Base-by-base conservation (phyloP, 441 rosid species). In the Jatropha multifida region DNA sequence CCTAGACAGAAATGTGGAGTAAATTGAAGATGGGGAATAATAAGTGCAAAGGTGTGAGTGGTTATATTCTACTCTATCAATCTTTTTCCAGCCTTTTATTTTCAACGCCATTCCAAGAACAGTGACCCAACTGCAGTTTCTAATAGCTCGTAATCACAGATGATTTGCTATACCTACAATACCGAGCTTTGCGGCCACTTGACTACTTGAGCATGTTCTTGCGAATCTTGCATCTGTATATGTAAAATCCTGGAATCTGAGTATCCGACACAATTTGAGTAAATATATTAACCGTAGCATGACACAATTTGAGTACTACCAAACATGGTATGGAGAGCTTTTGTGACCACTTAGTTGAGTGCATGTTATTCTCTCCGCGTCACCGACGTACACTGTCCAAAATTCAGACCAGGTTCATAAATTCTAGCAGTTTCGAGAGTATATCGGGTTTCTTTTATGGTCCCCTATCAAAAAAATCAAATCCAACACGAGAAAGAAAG, bases 1-100 rank as follows among this genome's bases (percentile, higher is more conserved):
- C 38, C 20, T 63, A 12, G 67, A 63, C 67, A 38, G 67, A 63
- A 63, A 63, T 17, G 23, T 38, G 67, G 67, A 64, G 67, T 40
- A 63, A 1, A 38, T 64, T 64, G 49, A 64, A 40, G 49, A 64
- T 40, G 41, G 23, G 68, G 49, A 64, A 64, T 18, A 14, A 63
- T 13, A 27, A n/a, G 14, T 10, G 32, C 8, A 8, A 5, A 8
- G 40, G 13, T 4, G 64, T 27, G 41, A 12, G 40, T 26, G 40
- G 64, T 2, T 8, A 59, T 7, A 32, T 62, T 37, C 68, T 44
- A 6, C 48, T 44, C 48, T 44, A 59, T 40, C 46, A n/a, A 40
- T 15, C 44, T 5, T 32, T 62, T 62, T 37, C 41, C 20, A 37
- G 20, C 2, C 23, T 64, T 64, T 41, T 11, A 4, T 64, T 40